Conservation (phyloP, 2,329 filamentous ascomycete genomes). For the Cyclaneusma minus region DNA sequence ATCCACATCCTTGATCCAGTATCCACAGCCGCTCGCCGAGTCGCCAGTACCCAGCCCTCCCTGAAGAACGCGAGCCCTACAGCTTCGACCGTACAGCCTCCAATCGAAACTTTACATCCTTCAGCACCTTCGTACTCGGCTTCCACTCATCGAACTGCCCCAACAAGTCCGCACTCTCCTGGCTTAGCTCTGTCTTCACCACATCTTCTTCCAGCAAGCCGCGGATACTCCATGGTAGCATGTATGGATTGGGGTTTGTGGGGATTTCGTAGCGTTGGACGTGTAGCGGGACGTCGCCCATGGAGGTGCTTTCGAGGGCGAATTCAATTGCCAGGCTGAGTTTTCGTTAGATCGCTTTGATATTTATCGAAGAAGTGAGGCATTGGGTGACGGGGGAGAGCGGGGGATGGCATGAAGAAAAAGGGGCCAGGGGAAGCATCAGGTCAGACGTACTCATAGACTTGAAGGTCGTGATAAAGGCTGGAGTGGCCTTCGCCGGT, state of each 20-base stretch:
- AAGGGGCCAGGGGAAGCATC: neutral
- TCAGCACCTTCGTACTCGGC: constrained; percentile 75
- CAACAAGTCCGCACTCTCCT: constrained; percentile 68
- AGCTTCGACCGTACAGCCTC: constrained; percentile 84
- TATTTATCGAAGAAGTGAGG: too few relatives aligned
- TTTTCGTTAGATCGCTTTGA: constrained; percentile 7
- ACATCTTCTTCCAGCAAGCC: constrained; percentile 84
- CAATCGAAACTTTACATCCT: constrained; percentile 88
- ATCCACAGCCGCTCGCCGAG: too few relatives aligned
- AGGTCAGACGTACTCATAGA: constrained; percentile 50
- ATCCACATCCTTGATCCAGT: too few relatives aligned
- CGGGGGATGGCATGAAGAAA: constrained; percentile 4
- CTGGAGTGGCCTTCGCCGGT: constrained; percentile 85
- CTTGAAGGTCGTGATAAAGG: constrained; percentile 75
- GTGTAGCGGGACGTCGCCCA: constrained; percentile 30
- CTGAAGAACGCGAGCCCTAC: too few relatives aligned
- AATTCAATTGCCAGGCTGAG: constrained; percentile 52
- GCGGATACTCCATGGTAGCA: constrained; percentile 89
- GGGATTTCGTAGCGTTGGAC: constrained; percentile 32
- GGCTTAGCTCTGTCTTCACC: constrained; percentile 64
- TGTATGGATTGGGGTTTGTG: constrained; percentile 62
- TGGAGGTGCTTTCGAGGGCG: constrained; percentile 53
- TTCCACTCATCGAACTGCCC: constrained; percentile 88
- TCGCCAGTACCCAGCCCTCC: too few relatives aligned
- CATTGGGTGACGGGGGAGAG: neutral